Percentiles rank a stretch among this genome's conserved stretches.
Evolutionary conservation across 116 monocot species (phyloP).

Genomic region (Phalaenopsis hybrid): DNA sequence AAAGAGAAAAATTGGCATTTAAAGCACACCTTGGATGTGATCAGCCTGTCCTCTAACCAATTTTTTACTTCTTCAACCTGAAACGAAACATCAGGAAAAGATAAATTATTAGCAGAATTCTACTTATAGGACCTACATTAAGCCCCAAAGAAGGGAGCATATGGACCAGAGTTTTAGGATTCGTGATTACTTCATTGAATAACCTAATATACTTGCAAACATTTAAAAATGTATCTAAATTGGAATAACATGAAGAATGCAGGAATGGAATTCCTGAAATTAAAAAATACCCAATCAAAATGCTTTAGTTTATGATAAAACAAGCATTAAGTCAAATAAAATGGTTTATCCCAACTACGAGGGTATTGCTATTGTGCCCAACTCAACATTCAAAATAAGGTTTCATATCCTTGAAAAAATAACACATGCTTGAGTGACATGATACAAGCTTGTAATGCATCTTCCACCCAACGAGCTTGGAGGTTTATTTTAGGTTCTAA

Average conservation of each 20-base stretch:
- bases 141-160: not conserved
- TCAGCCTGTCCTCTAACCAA: conserved; percentile 76
- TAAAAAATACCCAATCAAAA: not conserved
- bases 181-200: not conserved
- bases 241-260: not conserved
- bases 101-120: not conserved
- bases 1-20: not conserved
- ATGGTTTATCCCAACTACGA: not conserved
- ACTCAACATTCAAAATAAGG: too few species aligned
- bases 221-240: not conserved
- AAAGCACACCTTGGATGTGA: conserved; percentile 45
- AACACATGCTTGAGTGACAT: not conserved
- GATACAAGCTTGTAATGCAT: not conserved
- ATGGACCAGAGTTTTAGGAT: not conserved
- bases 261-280: not conserved
- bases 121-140: not conserved
- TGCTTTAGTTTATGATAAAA: not conserved
- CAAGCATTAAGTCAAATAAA: not conserved
- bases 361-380: not conserved
- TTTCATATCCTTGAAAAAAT: not conserved
- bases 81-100: conserved; percentile 8
- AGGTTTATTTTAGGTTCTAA: not conserved
- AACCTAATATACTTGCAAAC: not conserved
- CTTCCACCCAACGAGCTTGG: not conserved
- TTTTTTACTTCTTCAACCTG: conserved; percentile 76